phyloP scores from a whole-genome alignment of 1,284 basidiomycete species.

The Quambalaria eucalypti region DNA sequence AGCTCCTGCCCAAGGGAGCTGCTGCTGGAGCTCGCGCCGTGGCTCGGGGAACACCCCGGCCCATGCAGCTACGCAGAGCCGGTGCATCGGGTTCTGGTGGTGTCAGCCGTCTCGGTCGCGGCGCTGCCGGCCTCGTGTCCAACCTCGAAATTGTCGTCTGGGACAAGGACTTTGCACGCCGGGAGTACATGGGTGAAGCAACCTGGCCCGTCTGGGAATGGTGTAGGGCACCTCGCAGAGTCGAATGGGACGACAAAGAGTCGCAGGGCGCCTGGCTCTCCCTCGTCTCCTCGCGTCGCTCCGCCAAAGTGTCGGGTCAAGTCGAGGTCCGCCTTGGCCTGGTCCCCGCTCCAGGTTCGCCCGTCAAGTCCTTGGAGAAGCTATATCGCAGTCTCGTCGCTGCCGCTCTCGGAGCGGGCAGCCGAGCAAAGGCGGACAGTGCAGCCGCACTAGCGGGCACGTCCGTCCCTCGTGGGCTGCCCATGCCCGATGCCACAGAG shows the following conservation, averaged over 20 bases:
- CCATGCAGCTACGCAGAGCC: conserved; percentile 18
- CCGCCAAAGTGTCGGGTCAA: conserved; percentile 24
- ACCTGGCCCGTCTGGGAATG: conserved; percentile 68
- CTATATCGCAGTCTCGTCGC: conserved; percentile 3
- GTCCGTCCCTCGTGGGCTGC: neutral
- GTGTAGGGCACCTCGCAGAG: conserved; percentile 52
- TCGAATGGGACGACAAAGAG: conserved; percentile 8
- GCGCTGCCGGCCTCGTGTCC: neutral
- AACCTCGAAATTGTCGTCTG: conserved; percentile 74
- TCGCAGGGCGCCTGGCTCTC: conserved; percentile 23
- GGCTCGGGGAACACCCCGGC: conserved; percentile 22
- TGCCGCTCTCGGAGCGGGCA: neutral
- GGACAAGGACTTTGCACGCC: conserved; percentile 69
- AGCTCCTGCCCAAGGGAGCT: conserved; percentile 6
- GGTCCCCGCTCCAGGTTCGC: conserved; percentile 8
- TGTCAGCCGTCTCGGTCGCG: neutral
- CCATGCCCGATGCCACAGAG: neutral
- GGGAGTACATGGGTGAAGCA: conserved; percentile 88
- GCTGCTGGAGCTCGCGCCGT: conserved; percentile 30
- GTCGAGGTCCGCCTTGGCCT: conserved; percentile 33
- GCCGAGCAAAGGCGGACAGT: neutral
- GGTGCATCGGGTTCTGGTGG: too few relatives aligned
- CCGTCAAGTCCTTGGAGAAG: conserved; percentile 3
- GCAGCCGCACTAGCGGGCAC: neutral
- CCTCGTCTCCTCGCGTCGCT: conserved; percentile 21